Evolutionary conservation across 1,284 basidiomycete genomes (phyloP), one percentile per base, ranked within the genome.

Genomic region (Coniferiporia sulphurascens): DNA sequence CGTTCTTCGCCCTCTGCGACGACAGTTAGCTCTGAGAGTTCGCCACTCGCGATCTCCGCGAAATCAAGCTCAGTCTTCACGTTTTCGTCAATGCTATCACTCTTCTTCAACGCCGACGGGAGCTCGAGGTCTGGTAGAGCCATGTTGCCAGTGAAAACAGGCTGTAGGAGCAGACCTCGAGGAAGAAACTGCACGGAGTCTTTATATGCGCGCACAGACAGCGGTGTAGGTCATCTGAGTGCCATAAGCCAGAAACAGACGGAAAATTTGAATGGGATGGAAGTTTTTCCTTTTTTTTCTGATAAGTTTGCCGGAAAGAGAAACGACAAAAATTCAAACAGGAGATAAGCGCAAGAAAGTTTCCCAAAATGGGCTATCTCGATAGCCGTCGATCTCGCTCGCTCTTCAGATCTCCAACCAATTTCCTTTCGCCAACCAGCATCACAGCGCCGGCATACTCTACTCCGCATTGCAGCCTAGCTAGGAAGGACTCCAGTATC

Each of bases 1-100:
- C 72, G 74, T 60, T 89, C 86, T 62, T 89, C 87, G 22, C 84
- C 85, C 66, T 87, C 86, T n/a, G 82, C 83, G 4, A 83, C 77
- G 10, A 85, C 81, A 0, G 78, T 76, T 53, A 81, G 70, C 66
- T 87, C 85, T 55, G 82, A 83, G 50, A 85, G 81, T 62, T 84
- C 82, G 13, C 78, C 83, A 10, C 36, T 60, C 34, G 41, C 46
- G n/a, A 48, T 56, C 17, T 48, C 46, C 1, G 54, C 35, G 21
- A 36, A 27, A 4, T 48, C 54, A 2, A 17, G n/a, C 3, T 56
- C 54, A 9, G 34, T 5, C 45, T 56, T 56, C 13, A 48, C 8
- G 44, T 9, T 46, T 9, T n/a, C 17, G 17, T 15, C 44, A 9
- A n/a, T 48, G 27, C 34, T 22, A n/a, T 17, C 45, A 32, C 54